phyloP scores from a whole-genome alignment of 2,329 filamentous ascomycete species.

The Phaeophleospora eucalypticola region DNA sequence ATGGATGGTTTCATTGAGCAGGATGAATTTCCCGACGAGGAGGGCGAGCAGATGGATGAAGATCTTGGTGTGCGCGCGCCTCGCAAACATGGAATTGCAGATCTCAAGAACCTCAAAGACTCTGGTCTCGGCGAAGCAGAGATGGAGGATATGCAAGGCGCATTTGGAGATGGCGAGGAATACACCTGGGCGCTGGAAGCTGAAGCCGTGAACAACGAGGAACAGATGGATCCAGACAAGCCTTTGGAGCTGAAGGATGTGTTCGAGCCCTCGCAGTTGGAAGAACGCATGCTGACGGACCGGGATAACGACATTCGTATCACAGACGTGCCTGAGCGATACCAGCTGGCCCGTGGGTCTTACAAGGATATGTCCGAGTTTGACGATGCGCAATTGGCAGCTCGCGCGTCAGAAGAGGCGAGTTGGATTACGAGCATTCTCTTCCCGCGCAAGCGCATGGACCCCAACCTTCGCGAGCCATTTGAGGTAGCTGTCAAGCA shows the following conservation, averaged over 20 bases:
- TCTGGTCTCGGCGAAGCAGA: slow-evolving; percentile 82
- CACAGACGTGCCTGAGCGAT: slow-evolving; percentile 86
- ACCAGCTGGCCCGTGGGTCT: slow-evolving; percentile 83
- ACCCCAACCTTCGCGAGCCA: slow-evolving; percentile 67
- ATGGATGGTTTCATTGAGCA: slow-evolving; percentile 95
- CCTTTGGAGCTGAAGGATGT: slow-evolving; percentile 93
- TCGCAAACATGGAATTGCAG: slow-evolving; percentile 62
- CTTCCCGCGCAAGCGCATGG: slow-evolving; percentile 75
- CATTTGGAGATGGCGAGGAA: slow-evolving; percentile 92
- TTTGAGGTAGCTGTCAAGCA: slow-evolving; percentile 87
- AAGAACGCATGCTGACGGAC: slow-evolving; percentile 91
- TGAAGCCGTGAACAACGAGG: slow-evolving; percentile 78
- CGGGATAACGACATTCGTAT: slow-evolving; percentile 88
- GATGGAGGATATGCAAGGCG: slow-evolving; percentile 90
- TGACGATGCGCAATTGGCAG: slow-evolving; percentile 66
- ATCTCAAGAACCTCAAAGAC: slow-evolving; percentile 63
- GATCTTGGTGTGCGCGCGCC: slow-evolving; percentile 86
- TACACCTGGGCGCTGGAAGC: slow-evolving; percentile 91
- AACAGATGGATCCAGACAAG: slow-evolving; percentile 72
- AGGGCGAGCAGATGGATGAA: slow-evolving; percentile 70
- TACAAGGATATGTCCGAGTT: slow-evolving; percentile 75
- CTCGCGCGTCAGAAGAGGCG: slow-evolving; percentile 71
- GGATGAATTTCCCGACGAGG: slow-evolving; percentile 84
- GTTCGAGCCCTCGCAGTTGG: slow-evolving; percentile 92
- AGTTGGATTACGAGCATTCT: slow-evolving; percentile 88